Base-by-base conservation (phyloP, 1,284 basidiomycete species). In the Ustilago curta region DNA sequence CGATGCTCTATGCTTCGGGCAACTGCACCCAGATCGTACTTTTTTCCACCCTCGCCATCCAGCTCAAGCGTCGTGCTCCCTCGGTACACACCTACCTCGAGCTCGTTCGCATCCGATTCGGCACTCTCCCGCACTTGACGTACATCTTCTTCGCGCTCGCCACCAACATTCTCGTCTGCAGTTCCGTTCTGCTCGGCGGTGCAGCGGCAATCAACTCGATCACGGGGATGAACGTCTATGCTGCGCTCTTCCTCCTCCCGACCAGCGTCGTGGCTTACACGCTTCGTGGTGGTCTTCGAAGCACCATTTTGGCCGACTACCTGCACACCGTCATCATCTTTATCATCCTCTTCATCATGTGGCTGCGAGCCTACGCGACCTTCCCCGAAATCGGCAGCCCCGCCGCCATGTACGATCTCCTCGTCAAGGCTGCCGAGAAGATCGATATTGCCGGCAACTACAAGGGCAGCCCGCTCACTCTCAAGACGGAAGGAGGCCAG, bases 241-340 rank as follows among this genome's bases (percentile, higher is more conserved):
- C 78, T 1, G 60, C 71, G 27, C 60, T 80, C 23, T 79, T 69
- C 48, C 63, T 81, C 21, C 72, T 81, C 19, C 78, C 80, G 2
- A 45, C 60, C 40, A 69, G 64, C n/a, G 80, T 81, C 45, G 70
- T 78, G 2, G 78, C 80, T 9, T 81, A 81, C 52, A 80, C 78
- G 6, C 67, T 81, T 3, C 65, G 68, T 14, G 78, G 76, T 21
- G 80, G 80, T 39, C 60, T 81, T 19, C 64, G 80, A 18, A 68
- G 60, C 62, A 73, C 70, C 9, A 72, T 80, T 42, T 54, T 81
- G 14, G 80, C 80, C 19, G 78, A 81, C 50, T 81, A 80, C 59
- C 66, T 80, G 29, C 80, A 81, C 56, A 81, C 80, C 6, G 59
- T 78, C 50, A 76, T 81, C 71, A 80, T 81, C 67, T 80, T 81